phyloP scores from a whole-genome alignment of 768 basidiomycete genomes.

The Collybia sordida region DNA sequence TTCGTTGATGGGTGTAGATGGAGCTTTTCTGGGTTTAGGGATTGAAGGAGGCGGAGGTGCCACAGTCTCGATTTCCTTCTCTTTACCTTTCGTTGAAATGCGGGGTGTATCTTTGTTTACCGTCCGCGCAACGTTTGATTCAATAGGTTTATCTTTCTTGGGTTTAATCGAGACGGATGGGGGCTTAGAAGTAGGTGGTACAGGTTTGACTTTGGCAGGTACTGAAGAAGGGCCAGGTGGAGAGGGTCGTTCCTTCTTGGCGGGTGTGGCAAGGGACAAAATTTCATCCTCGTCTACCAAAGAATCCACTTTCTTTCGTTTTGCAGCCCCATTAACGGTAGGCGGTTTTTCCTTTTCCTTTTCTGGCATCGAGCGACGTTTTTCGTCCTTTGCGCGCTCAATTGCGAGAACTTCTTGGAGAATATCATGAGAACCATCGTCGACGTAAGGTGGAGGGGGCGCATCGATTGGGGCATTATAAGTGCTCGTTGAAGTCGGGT shows the following conservation, averaged over 20 bases:
- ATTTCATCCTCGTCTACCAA: constrained; percentile 59
- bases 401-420: constrained; percentile 82
- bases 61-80: constrained; percentile 48
- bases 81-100: constrained; percentile 69
- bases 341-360: constrained; percentile 35
- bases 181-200: constrained; percentile 24
- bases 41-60: constrained; percentile 29
- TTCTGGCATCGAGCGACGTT: constrained; percentile 43
- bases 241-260: constrained; percentile 54
- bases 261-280: constrained; percentile 57
- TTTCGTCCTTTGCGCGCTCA: constrained; percentile 64
- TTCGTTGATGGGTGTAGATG: constrained; percentile 63
- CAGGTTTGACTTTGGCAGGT: constrained; percentile 19
- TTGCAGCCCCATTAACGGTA: constrained; percentile 43
- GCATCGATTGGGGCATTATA: constrained; percentile 48
- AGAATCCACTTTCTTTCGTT: constrained; percentile 53
- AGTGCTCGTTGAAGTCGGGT: constrained; percentile 27
- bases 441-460: constrained; percentile 66
- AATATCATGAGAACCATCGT: constrained; percentile 81
- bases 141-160: constrained; percentile 45
- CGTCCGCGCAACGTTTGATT: constrained; percentile 3
- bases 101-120: constrained; percentile 32
- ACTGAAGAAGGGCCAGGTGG: constrained; percentile 36
- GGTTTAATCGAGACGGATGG: constrained; percentile 17
- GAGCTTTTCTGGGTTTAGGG: constrained; percentile 37